These are phyloP conservation scores for Daldinia bambusicola DNA, from an alignment of 495 filamentous ascomycete genomes.

Conservation along the genomic window DNA sequence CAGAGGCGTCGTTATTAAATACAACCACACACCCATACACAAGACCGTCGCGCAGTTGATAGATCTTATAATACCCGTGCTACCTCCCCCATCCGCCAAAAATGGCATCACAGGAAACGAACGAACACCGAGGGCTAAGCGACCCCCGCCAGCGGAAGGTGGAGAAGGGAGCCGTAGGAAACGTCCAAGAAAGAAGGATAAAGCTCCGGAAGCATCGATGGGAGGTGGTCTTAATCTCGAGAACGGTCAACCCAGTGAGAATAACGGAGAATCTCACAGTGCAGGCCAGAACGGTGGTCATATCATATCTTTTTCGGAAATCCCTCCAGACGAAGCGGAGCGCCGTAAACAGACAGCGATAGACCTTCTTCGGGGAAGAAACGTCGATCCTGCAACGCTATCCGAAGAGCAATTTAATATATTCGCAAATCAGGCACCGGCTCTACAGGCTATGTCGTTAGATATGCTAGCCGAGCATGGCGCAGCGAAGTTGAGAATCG, in stretches of 20 bases:
- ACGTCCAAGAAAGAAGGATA: conserved; percentile 41
- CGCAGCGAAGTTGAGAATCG: conserved; percentile 57
- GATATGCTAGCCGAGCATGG: conserved; percentile 58
- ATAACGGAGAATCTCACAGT: conserved; percentile 19
- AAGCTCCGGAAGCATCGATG: conserved; percentile 40
- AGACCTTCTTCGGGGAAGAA: conserved; percentile 49
- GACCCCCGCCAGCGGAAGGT: conserved; percentile 38
- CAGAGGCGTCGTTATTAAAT: conserved; percentile 56
- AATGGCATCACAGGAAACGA: conserved; percentile 30
- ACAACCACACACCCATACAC: conserved; percentile 60
- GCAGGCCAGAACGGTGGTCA: conserved; percentile 10
- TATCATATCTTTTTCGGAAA: conserved; percentile 48
- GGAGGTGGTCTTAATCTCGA: conserved; percentile 17
- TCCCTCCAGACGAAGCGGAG: conserved; percentile 55
- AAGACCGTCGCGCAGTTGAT: conserved; percentile 57
- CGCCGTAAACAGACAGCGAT: conserved; percentile 55
- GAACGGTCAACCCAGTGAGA: conserved; percentile 19
- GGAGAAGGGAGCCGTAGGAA: conserved; percentile 44
- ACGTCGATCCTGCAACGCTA: conserved; percentile 54
- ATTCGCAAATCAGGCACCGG: conserved; percentile 60
- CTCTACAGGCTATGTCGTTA: conserved; percentile 57
- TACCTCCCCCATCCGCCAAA: conserved; percentile 27
- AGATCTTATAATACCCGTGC: conserved; percentile 51
- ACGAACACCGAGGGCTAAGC: conserved; percentile 39
- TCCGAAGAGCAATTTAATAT: conserved; percentile 62